Evolutionary conservation across 768 basidiomycete genomes (phyloP), one percentile per base, ranked within the genome.

Genomic region (Termitomyces sp.): DNA sequence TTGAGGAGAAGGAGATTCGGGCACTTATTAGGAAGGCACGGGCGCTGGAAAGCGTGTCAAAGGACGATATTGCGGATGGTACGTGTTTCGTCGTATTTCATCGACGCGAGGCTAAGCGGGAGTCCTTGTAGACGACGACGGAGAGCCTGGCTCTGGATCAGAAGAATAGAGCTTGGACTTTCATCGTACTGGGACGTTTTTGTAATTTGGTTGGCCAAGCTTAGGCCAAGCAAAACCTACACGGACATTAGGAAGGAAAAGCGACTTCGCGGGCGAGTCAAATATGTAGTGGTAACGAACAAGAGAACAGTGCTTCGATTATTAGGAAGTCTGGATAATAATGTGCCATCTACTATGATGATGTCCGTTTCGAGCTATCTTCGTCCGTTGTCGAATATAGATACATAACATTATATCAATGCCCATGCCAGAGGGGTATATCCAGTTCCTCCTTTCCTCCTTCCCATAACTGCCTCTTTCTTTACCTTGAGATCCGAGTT

Each of bases 11-110:
- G n/a, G 79, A 81, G 35, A 80, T 84, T 20, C 73, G 77, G 38
- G 70, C 68, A 1, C 73, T 86, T 46, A 77, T 93, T 60, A 76
- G 81, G 59, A 84, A 85, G 65, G 70, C 81, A 5, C 79, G 85
- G 64, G 85, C 83, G 5, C 70, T 81, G 64, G 75, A 76, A 6
- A 79, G 78, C 40, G 74, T 89, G 8, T 78, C 83, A 1, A 68
- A 68, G 46, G 85, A 80, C 28, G 92, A 94, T 69, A 78, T 93
- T 24, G 91, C 86, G 0, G 75, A 77, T 63, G 88, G 90, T 89
- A 61, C 58, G 79, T 64, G 16, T 5, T 48, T 15, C 50, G 22
- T 22, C 32, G 20, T 36, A 16, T 46, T 38, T 12, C 22, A 45
- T 44, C 11, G 13, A 20, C 40, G 6, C 18, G 24, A 28, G 49